Base-by-base conservation (phyloP, 2,329 filamentous ascomycete genomes). In the Pestalotiopsis sp. region DNA sequence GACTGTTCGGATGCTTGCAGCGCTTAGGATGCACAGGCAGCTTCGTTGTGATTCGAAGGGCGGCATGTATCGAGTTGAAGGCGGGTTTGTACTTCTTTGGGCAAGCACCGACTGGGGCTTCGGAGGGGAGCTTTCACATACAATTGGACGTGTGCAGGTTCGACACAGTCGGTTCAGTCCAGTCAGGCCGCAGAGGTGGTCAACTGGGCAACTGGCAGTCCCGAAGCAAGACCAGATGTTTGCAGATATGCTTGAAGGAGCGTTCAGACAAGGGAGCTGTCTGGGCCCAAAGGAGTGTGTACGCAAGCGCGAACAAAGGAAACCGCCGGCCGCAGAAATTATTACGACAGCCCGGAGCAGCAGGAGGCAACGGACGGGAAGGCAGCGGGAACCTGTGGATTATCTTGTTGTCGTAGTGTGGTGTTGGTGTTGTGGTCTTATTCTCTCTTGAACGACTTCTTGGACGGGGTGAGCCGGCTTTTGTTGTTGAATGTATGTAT, bases 201-300 rank as follows among this genome's bases (percentile, higher is more conserved):
- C 45, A 70, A 71, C 70, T 72, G 71, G 72, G 72, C 70, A 69
- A 72, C 70, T 73, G 70, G 70, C 66, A 70, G 68, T 23, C 20
- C 45, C 67, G 36, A 71, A 68, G 69, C 57, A 70, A 73, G 69
- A 71, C 71, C 74, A 70, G 72, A 74, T 75, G 73, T 74, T 74
- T 76, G 75, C 73, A 76, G 72, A 69, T 71, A 73, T 71, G 67
- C 71, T 72, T 72, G 69, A 73, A 76, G 72, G 75, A 75, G 70
- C 67, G 72, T 72, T 69, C 71, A 69, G 70, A 74, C 70, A 74
- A 75, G 72, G 45, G 72, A 71, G 66, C 17, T 45, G 66, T 57
- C 45, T 63, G 57, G 20, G 45, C 66, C 63, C 58, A 68, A 74
- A 74, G 68, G 70, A 73, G 69, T 63, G 71, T 71, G 70, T 45